Evolutionary conservation across 2,329 filamentous ascomycete species (phyloP), one percentile per base, ranked within the genome.

Genomic region (Aspergillus novoparasiticus): DNA sequence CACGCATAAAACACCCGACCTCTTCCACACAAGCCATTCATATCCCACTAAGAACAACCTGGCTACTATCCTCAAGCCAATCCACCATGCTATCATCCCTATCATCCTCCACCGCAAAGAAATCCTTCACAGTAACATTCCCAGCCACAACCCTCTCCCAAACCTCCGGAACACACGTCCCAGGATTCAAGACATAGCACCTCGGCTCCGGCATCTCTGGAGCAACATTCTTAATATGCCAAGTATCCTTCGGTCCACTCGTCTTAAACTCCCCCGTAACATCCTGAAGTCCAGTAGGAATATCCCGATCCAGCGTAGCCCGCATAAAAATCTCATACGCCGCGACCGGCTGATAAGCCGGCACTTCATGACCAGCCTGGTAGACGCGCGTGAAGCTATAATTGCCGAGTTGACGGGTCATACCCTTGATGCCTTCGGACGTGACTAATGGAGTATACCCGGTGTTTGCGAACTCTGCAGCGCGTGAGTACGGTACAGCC

Each of bases 241-340:
- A 81, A 21, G 77, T 80, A 57, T 75, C 77, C 8, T 69, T 69
- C 6, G 76, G 79, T 1, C 75, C 81, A 64, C 74, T 54, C 1
- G 79, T 82, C 4, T 68, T 68, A 11, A 65, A 63, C 61, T 77
- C 73, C 5, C 67, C 57, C 0, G 65, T 71, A 1, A 79, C 82
- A 10, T 6, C 26, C 75, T 74, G 0, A 80, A 79, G 79, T 0
- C 87, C 86, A 3, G 85, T 88, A 0, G 84, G 82, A 53, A 89
- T 78, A 63, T 87, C 86, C 14, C 75, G 78, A 54, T 82, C 81
- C 55, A 82, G 76, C 55, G 85, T 78, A 0, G 81, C 80, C 6
- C 86, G 83, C 21, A 80, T 76, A 71, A 87, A 87, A 50, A 87
- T 82, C 63, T 83, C 76, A 58, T 83, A 85, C 2, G 82, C 79